Evolutionary conservation across 2,329 filamentous ascomycete genomes (phyloP).

Genomic region (Claviceps maximensis): DNA sequence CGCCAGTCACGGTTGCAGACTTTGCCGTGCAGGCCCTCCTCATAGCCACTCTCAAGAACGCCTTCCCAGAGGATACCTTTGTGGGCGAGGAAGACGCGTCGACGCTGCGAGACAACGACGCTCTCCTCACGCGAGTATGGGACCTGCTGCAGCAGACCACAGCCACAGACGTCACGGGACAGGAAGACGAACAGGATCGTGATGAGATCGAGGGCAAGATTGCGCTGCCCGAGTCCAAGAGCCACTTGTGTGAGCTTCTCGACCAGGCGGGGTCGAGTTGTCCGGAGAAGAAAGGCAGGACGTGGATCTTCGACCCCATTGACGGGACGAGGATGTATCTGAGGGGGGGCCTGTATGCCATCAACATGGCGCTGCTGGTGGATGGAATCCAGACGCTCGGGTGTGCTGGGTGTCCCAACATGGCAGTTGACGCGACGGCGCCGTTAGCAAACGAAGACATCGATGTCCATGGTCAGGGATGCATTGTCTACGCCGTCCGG

Average conservation of each 20-base stretch:
- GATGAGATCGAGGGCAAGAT: constrained; percentile 6
- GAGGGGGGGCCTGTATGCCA: constrained; percentile 39
- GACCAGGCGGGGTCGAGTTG: constrained; percentile 34
- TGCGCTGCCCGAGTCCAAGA: constrained; percentile 23
- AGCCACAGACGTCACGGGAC: constrained; percentile 15
- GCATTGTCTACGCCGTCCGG: constrained; percentile 36
- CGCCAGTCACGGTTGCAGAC: constrained; percentile 45
- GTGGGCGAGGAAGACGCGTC: constrained; percentile 43
- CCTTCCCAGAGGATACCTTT: constrained; percentile 37
- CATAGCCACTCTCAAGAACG: constrained; percentile 32
- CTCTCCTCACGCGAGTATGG: constrained; percentile 35
- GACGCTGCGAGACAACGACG: constrained; percentile 29
- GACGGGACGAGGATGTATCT: constrained; percentile 47
- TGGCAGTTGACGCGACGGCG: constrained; percentile 24
- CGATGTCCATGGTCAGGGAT: constrained; percentile 29
- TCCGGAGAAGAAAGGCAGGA: constrained; percentile 25
- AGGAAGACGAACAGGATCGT: constrained; percentile 5
- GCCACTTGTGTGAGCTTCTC: constrained; percentile 38
- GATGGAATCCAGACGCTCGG: constrained; percentile 36
- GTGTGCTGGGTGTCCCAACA: constrained; percentile 35
- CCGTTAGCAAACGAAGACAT: constrained; percentile 31
- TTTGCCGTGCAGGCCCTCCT: constrained; percentile 46
- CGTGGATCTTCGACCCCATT: constrained; percentile 49
- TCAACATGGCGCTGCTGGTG: constrained; percentile 40
- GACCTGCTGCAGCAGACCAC: constrained; percentile 24